A percentile compares a stretch with the other conserved stretches of the same genome.
Conservation (phyloP, 192 early-diverging fungal species). For the Chytriomyces confervae region DNA sequence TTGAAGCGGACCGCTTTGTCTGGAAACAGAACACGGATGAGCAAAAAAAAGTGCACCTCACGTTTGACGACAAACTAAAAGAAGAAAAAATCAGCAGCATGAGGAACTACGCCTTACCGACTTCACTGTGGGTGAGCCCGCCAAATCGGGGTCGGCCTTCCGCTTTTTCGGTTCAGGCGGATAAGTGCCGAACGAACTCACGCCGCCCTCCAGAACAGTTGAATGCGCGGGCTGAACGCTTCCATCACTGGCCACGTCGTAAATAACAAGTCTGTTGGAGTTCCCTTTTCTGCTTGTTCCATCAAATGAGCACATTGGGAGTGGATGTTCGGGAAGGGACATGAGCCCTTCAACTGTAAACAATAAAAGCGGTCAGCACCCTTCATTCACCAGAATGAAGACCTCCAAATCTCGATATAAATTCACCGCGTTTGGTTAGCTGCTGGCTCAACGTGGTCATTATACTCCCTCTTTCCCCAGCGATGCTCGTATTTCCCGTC, state of each 20-base stretch:
- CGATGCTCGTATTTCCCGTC: constrained; percentile 17
- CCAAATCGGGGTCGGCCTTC: neutral
- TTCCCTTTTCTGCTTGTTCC: constrained; percentile 24
- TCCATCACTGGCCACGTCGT: constrained; percentile 14
- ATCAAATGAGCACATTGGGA: constrained; percentile 27
- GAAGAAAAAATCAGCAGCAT: constrained; percentile 8
- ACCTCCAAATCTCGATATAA: neutral
- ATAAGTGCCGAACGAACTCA: neutral
- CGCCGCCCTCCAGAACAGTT: constrained; percentile 13
- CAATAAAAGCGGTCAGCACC: neutral
- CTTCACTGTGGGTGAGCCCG: too few species aligned
- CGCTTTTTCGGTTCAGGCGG: neutral
- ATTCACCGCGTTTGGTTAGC: constrained; percentile 19
- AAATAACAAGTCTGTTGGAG: neutral
- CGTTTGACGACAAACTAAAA: neutral
- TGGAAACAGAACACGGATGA: too few species aligned
- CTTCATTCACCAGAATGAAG: too few species aligned
- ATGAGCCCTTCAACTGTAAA: constrained; percentile 29
- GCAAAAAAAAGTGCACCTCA: too few species aligned
- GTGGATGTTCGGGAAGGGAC: constrained; percentile 20
- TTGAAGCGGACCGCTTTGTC: too few species aligned
- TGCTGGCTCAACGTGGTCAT: constrained; percentile 30
- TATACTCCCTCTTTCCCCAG: constrained; percentile 13
- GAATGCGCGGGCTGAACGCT: constrained; percentile 18
- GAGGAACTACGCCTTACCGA: neutral